These are phyloP conservation scores for Jasminum sambac DNA, from an alignment of 257 asterid species.

Conservation along the genomic window DNA sequence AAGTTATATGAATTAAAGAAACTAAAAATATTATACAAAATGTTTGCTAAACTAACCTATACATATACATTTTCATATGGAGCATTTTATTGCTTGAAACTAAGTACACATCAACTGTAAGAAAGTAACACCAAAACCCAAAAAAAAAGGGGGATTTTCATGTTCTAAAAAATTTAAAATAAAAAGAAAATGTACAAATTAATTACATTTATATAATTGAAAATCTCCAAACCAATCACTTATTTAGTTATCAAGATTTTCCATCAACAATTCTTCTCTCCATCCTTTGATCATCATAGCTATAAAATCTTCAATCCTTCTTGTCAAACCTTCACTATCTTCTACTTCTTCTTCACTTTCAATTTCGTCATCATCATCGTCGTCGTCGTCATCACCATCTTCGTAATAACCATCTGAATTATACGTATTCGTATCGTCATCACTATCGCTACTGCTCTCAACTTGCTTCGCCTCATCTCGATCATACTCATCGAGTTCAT, in stretches of 20 bases:
- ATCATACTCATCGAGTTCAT: neutral
- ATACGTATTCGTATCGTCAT: neutral
- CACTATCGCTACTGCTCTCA: neutral
- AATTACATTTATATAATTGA: neutral
- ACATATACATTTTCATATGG: neutral
- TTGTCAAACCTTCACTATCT: neutral
- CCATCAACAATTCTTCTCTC: conserved; percentile 15
- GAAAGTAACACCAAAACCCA: neutral
- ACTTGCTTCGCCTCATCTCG: neutral
- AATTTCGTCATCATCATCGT: neutral
- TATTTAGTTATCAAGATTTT: neutral
- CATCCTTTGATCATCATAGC: neutral
- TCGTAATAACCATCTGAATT: conserved; percentile 8
- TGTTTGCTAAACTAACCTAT: too few relatives aligned
- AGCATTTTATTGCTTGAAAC: neutral
- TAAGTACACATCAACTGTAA: neutral
- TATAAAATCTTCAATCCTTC: conserved; percentile 12
- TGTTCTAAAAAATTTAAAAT: neutral
- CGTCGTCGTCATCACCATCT: neutral
- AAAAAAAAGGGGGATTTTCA: neutral
- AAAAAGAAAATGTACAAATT: neutral
- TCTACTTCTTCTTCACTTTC: neutral
- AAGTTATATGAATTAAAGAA: too few relatives aligned
- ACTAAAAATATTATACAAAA: too few relatives aligned
- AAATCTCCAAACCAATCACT: neutral